phyloP scores from a whole-genome alignment of 148 eudicot genomes.

The Amaranthus hypochondriacus region DNA sequence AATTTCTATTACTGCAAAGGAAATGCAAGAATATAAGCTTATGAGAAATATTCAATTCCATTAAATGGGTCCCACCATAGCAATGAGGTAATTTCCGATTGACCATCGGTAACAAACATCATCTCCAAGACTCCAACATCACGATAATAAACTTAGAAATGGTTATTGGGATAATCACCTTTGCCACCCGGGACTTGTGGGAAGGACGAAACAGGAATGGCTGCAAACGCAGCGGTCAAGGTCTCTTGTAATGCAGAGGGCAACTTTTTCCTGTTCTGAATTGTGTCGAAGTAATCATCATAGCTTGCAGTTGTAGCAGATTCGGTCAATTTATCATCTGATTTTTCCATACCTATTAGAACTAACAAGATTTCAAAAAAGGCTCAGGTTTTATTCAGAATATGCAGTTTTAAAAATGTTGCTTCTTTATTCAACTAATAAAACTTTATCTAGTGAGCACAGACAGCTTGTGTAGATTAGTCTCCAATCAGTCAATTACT shows the following conservation, averaged over 20 bases:
- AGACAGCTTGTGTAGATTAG: too few species aligned
- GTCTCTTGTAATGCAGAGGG: constrained; percentile 58
- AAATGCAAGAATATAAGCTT: background rate
- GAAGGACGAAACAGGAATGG: constrained; percentile 73
- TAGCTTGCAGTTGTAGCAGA: constrained; percentile 30
- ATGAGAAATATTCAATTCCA: background rate
- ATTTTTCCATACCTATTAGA: constrained; percentile 35
- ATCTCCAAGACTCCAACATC: too few species aligned
- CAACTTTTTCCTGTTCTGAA: constrained; percentile 70
- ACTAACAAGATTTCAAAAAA: background rate
- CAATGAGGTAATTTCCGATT: too few species aligned
- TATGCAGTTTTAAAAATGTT: too few species aligned
- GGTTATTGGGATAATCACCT: constrained; percentile 37
- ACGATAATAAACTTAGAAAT: too few species aligned
- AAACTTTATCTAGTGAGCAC: too few species aligned
- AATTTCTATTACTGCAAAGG: constrained; percentile 69
- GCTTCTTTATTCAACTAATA: too few species aligned
- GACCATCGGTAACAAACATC: too few species aligned
- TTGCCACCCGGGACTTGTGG: constrained; percentile 86
- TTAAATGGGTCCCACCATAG: background rate
- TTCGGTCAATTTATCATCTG: constrained; percentile 21
- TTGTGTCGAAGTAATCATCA: constrained; percentile 76
- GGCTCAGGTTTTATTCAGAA: too few species aligned
- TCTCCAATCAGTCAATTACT: too few species aligned
- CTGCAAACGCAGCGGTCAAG: constrained; percentile 65